Evolutionary conservation across 2,329 filamentous ascomycete genomes (phyloP).

Genomic region (Colletotrichum somersetense): DNA sequence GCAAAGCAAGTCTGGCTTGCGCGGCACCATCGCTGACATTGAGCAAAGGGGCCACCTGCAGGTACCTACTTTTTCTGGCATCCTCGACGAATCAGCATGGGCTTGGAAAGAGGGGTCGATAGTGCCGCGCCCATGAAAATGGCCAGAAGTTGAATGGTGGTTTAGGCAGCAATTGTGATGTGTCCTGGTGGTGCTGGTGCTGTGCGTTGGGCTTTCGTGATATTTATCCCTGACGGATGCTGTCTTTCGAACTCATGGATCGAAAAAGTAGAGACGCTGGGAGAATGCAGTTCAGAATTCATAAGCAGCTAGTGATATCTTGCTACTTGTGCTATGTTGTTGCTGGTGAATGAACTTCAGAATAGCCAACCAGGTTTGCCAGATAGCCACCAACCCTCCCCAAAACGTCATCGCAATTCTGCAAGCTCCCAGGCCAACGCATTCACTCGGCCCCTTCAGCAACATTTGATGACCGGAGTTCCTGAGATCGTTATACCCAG

Average conservation of each 20-base stretch:
- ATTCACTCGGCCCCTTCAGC: not conserved
- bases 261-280: not conserved
- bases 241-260: too few species aligned
- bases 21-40: not conserved
- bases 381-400: not conserved
- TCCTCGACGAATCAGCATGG: not conserved
- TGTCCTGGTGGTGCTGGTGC: not conserved
- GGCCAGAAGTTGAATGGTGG: not conserved
- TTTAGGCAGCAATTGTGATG: conserved; percentile 3
- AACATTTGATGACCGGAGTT: not conserved
- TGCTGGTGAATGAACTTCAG: not conserved
- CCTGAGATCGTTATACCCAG: not conserved
- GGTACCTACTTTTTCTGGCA: not conserved
- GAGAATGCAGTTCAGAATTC: too few species aligned
- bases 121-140: not conserved
- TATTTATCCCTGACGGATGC: not conserved
- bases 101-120: not conserved
- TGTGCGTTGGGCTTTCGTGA: not conserved
- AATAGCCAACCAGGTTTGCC: not conserved
- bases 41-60: not conserved
- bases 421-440: not conserved
- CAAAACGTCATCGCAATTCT: not conserved
- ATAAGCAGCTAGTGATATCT: not conserved
- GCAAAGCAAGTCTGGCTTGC: not conserved
- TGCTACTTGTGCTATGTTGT: not conserved